Evolutionary conservation across 2,329 filamentous ascomycete species (phyloP), one percentile per base, ranked within the genome.

Genomic region (Clonostachys chloroleuca): DNA sequence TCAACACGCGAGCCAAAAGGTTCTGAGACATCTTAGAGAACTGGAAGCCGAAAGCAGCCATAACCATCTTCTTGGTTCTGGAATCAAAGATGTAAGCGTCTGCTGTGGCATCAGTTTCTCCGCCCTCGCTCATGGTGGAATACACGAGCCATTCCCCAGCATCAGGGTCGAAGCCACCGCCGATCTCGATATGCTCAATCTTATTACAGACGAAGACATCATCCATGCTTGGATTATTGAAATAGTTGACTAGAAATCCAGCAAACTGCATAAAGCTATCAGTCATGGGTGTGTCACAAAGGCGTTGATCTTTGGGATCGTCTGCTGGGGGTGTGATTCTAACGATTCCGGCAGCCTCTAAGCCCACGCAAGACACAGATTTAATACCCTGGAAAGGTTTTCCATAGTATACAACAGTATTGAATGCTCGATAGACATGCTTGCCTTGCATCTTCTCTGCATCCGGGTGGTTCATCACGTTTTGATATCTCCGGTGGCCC

Each of bases 1-100:
- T 30, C 24, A 30, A 30, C 8, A 30, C 24, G 24, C 24, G 24
- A 30, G 24, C 24, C 24, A 30, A 30, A 10, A 30, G 24, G 24
- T 30, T 30, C 4, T 30, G 24, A 30, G 24, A 30, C 24, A 30
- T 30, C 9, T 30, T 30, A 10, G 24, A 30, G 24, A 30, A 30
- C 24, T 30, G 24, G 8, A 30, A 30, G 9, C 24, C 24, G 24
- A 30, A 30, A 68, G 75, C 76, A 1, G 63, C 69, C 65, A 74
- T 70, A 24, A 39, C 37, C 34, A 46, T 40, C 36, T 46, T 40
- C 16, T 20, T n/a, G 34, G 16, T 46, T 6, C 35, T n/a, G 36
- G 34, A 20, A 7, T 46, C 44, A 36, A 46, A 46, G 17, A 46
- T 33, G 36, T 40, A 46, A 10, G 37, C 37, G 37, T 40, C 37